Conservation (phyloP, 164 flowering plant species). For the Berberis vulgaris region DNA sequence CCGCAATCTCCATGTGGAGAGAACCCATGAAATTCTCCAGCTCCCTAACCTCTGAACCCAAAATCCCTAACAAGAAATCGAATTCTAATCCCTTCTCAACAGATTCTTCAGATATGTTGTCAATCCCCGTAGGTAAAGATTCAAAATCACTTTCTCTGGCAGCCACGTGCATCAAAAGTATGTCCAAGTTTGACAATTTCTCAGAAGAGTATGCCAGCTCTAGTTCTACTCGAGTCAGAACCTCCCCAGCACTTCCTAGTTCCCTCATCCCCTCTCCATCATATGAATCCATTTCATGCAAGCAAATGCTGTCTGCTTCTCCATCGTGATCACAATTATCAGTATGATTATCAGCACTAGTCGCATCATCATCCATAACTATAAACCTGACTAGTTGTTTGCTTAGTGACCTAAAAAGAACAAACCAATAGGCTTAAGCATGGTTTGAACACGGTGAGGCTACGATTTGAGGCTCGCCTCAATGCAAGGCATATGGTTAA, state of each 20-base stretch:
- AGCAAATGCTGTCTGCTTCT: slow-evolving; percentile 19
- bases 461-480: no score
- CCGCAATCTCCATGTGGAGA: slow-evolving; percentile 36
- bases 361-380: no score
- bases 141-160: slow-evolving; percentile 68
- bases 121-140: slow-evolving; percentile 30
- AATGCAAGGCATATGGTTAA: no score
- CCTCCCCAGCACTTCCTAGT: slow-evolving; percentile 29
- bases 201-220: slow-evolving; percentile 62
- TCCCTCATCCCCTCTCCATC: slow-evolving; percentile 33
- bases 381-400: no score
- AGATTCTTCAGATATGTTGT: slow-evolving; percentile 21
- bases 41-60: slow-evolving; percentile 68
- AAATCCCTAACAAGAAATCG: slow-evolving; percentile 51
- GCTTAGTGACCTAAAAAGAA: no score
- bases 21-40: slow-evolving; percentile 33
- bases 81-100: slow-evolving; percentile 47
- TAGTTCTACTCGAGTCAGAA: slow-evolving; percentile 51
- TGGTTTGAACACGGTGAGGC: no score
- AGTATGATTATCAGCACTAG: slow-evolving; percentile 13
- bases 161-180: slow-evolving; percentile 62
- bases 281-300: slow-evolving; percentile 27
- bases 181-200: slow-evolving; percentile 58
- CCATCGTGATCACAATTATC: slow-evolving; percentile 21
- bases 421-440: no score